Evolutionary conservation across 352 stramenopile species (phyloP), one percentile per base, ranked within the genome.

Genomic region (Globisporangium middletonii): DNA sequence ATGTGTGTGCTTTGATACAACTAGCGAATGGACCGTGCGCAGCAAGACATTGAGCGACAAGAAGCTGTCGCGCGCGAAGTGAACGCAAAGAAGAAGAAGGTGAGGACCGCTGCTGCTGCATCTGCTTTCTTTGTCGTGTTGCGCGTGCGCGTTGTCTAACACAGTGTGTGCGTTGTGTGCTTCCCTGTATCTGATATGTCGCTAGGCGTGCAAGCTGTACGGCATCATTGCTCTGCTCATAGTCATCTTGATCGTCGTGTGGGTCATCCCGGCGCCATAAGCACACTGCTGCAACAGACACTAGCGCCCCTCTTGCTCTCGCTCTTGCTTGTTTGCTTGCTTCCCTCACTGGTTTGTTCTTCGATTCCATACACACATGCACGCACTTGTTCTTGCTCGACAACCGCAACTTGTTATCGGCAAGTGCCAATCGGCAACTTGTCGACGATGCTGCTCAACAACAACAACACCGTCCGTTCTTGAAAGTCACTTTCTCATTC

Each of bases 11-110:
- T 26, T 48, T 55, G 30, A 38, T 38, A 59, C 60, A 50, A 49
- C 51, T 38, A 89, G 77, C 69, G 73, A 55, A 83, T 94, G 71
- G 83, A 94, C 49, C 62, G 66, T 37, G 76, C 79, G 9, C 81
- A 85, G 8, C 63, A 55, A 12, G 81, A 89, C 52, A 72, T 94
- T 59, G 70, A 77, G 62, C 71, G 70, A 28, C 70, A 89, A 61
- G 79, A 89, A 41, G 60, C 65, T 18, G 67, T 78, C 18, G 79
- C 84, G 16, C 71, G 77, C 19, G 67, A 80, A 30, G 76, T 90
- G 37, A 93, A 93, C 58, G 64, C 64, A 0, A 71, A 84, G 51
- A 90, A 89, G 64, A 83, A 83, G 57, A 87, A 89, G 61, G 77
- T 78, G 12, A 9, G 33, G 33, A 38, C 12, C 4, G 1, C 5